Conservation (phyloP, 1,139 yeast genomes). For the Yamadazyma dendronema region DNA sequence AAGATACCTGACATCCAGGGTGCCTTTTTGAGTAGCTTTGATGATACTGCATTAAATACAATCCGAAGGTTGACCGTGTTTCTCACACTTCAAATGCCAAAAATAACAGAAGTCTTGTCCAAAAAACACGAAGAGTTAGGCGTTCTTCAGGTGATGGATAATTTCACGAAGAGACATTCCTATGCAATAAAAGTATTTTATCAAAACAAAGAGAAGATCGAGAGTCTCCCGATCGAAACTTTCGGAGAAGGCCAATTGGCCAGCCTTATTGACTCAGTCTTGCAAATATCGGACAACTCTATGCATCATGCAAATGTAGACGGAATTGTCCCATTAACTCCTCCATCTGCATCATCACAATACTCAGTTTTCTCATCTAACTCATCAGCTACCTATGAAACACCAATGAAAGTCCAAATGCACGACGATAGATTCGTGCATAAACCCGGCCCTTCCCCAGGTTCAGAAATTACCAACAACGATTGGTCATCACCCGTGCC, state of each 20-base stretch:
- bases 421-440: too few relatives aligned
- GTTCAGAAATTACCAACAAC: too few relatives aligned
- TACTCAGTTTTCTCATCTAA: too few relatives aligned
- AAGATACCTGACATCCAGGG: slow-evolving; percentile 41
- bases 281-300: not conserved
- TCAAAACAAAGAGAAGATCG: too few relatives aligned
- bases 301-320: slow-evolving; percentile 4
- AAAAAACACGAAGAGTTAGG: slow-evolving; percentile 51
- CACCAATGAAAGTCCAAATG: too few relatives aligned
- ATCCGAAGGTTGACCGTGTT: slow-evolving; percentile 46
- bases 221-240: too few relatives aligned
- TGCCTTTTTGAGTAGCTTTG: slow-evolving; percentile 55
- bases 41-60: slow-evolving; percentile 36
- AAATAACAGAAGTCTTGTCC: slow-evolving; percentile 54
- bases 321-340: slow-evolving; percentile 14
- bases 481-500: too few relatives aligned
- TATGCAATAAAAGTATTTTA: too few relatives aligned
- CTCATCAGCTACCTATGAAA: too few relatives aligned
- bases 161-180: slow-evolving; percentile 28
- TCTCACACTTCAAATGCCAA: slow-evolving; percentile 44
- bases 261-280: not conserved
- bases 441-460: too few relatives aligned
- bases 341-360: slow-evolving; percentile 18
- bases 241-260: slow-evolving; percentile 11
- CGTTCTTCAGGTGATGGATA: slow-evolving; percentile 38